Evolutionary conservation across 2,329 filamentous ascomycete genomes (phyloP).

Genomic region (Penicillium sp.): DNA sequence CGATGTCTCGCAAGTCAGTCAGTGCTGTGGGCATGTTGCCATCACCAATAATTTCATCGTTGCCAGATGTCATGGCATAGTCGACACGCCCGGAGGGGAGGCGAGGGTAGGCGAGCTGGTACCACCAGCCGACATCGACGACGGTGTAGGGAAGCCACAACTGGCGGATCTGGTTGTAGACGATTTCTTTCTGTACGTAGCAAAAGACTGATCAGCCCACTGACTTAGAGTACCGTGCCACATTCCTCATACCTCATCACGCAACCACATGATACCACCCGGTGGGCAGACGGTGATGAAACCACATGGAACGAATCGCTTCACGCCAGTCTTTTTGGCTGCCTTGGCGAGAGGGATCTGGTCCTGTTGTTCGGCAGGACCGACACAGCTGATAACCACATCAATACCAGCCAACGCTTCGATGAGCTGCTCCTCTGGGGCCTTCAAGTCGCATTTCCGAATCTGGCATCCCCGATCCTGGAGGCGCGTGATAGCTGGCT

Average conservation of each 20-base stretch:
- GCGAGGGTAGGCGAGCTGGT: conserved; percentile 50
- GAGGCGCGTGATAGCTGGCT: conserved; percentile 46
- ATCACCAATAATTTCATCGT: conserved; percentile 46
- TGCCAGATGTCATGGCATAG: conserved; percentile 40
- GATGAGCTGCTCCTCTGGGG: conserved; percentile 44
- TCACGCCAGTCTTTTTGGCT: conserved; percentile 51
- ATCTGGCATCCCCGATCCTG: conserved; percentile 47
- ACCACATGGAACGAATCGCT: conserved; percentile 54
- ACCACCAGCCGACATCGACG: conserved; percentile 62
- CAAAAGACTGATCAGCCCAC: conserved; percentile 8
- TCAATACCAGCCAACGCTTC: conserved; percentile 46
- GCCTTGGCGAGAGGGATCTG: conserved; percentile 52
- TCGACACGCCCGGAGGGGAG: conserved; percentile 50
- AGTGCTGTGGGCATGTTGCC: conserved; percentile 48
- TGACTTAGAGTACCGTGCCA: background rate
- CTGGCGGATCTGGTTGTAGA: conserved; percentile 52
- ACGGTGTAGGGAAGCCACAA: conserved; percentile 55
- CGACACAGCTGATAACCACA: conserved; percentile 48
- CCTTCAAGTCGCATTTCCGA: conserved; percentile 46
- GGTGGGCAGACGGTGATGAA: conserved; percentile 51
- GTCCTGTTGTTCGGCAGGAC: conserved; percentile 36
- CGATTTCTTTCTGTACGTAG: conserved; percentile 49
- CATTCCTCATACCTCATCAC: conserved; percentile 38
- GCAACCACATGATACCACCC: conserved; percentile 46
- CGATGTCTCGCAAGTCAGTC: conserved; percentile 56